These are phyloP conservation scores for Halophytophthora batemanensis DNA, from an alignment of 352 stramenopile genomes.

Conservation along the genomic window DNA sequence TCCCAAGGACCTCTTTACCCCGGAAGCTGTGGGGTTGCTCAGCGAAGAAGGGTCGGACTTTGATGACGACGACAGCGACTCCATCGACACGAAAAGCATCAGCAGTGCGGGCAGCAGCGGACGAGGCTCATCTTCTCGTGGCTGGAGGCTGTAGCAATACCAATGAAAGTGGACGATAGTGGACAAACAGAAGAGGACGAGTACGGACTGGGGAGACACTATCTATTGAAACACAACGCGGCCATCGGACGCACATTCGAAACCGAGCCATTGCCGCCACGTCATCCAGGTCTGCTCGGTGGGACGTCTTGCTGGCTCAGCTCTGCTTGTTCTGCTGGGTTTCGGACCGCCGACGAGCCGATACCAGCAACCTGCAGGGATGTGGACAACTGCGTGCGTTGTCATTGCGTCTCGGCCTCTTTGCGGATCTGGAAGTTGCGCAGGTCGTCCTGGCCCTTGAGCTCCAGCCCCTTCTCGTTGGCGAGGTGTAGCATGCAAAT, in stretches of 20 bases:
- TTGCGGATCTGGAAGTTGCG: constrained; percentile 73
- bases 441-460: constrained; percentile 77
- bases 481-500: constrained; percentile 98
- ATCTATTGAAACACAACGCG: constrained; percentile 33
- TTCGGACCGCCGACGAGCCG: constrained; percentile 4
- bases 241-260: constrained; percentile 21
- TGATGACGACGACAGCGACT: constrained; percentile 23
- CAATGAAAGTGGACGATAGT: too few relatives aligned
- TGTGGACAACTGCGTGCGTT: not conserved
- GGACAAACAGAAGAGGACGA: not conserved
- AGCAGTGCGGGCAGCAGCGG: constrained; percentile 12
- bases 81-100: constrained; percentile 19
- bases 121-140: constrained; percentile 32
- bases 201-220: not conserved
- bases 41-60: constrained; percentile 31
- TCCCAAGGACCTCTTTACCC: constrained; percentile 39
- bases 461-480: constrained; percentile 96
- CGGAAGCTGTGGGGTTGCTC: constrained; percentile 47
- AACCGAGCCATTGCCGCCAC: constrained; percentile 4
- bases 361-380: not conserved
- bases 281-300: too few relatives aligned
- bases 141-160: constrained; percentile 51
- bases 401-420: constrained; percentile 24
- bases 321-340: constrained; percentile 7
- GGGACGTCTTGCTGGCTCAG: constrained; percentile 4